Evolutionary conservation across 805 yeast species (phyloP).

Genomic region (Myxozyma geophila): DNA sequence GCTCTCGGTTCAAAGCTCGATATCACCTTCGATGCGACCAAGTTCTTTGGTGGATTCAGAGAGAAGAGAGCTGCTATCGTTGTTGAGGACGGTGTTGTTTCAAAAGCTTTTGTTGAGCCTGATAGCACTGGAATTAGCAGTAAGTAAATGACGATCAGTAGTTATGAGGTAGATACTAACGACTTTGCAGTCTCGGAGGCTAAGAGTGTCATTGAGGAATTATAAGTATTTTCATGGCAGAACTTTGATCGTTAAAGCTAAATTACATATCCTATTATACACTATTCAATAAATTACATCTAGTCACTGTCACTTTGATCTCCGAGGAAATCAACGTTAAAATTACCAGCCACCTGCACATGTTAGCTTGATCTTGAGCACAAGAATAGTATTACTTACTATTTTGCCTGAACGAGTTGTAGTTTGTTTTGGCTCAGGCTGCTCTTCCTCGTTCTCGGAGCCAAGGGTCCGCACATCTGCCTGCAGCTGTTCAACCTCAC

Average conservation of each 20-base stretch:
- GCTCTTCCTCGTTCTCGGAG: conserved; percentile 13
- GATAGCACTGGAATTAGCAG: conserved; percentile 70
- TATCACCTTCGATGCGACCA: conserved; percentile 72
- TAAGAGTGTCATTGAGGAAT: conserved; percentile 38
- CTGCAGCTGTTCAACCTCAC: conserved; percentile 37
- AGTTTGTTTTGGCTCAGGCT: not conserved
- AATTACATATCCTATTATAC: not conserved
- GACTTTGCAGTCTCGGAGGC: conserved; percentile 21
- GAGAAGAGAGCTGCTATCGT: conserved; percentile 75
- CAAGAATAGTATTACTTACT: not conserved
- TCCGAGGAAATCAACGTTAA: conserved; percentile 29
- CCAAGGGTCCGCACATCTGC: conserved; percentile 28
- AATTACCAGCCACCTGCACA: conserved; percentile 23
- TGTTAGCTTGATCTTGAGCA: not conserved
- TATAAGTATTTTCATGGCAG: conserved; percentile 27
- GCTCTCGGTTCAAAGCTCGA: conserved; percentile 70
- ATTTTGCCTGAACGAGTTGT: not conserved
- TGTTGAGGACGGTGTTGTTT: conserved; percentile 75
- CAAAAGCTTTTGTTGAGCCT: conserved; percentile 72
- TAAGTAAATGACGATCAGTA: conserved; percentile 43
- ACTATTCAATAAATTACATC: not conserved
- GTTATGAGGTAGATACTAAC: not conserved
- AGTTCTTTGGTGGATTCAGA: conserved; percentile 76
- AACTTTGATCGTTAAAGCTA: not conserved
- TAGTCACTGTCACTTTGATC: conserved; percentile 32